Base-by-base conservation (phyloP, 805 yeast species). In the Metschnikowia arizonensis region DNA sequence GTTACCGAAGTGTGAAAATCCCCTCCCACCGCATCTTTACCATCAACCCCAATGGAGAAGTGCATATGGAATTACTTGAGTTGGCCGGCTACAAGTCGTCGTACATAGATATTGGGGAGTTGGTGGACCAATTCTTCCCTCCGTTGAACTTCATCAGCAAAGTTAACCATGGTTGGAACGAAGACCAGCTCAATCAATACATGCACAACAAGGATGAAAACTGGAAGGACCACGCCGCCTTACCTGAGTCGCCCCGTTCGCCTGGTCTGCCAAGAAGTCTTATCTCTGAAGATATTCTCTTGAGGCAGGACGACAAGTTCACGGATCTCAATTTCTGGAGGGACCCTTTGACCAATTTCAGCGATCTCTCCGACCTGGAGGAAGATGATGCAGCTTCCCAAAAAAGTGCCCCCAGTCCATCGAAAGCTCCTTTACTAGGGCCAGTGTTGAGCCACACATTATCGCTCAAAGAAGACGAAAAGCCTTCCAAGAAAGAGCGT, bases 121-220 rank as follows among this genome's bases (percentile, higher is more conserved):
- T 93, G 44, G 97, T 93, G 10, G 99, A 93, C 65, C 98, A 93
- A 63, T 90, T 90, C 63, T 93, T 93, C 75, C 99, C 99, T 7
- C 96, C 97, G 0, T 61, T 70, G 26, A 59, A 56, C 40, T 61
- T 59, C 45, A 65, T 69, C 29, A 56, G 59, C n/a, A 57, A 59
- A 12, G 57, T 62, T 48, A 61, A 61, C 37, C 43, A 64, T 9
- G 56, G 60, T 46, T 68, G 70, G 71, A 64, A 68, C 46, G 60
- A 66, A 44, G 49, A 58, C 33, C 73, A 68, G 50, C 62, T 64
- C 41, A 54, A 62, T 47, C 62, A 66, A 44, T 68, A 66, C 47
- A 65, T 68, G 48, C 50, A 49, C 32, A 43, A 47, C 35, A 58
- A 57, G 42, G 53, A 50, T 14, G 42, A 44, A 6, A 41, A 34